Conservation (phyloP, 2,329 filamentous ascomycete genomes). For the Trichoderma polysporum region DNA sequence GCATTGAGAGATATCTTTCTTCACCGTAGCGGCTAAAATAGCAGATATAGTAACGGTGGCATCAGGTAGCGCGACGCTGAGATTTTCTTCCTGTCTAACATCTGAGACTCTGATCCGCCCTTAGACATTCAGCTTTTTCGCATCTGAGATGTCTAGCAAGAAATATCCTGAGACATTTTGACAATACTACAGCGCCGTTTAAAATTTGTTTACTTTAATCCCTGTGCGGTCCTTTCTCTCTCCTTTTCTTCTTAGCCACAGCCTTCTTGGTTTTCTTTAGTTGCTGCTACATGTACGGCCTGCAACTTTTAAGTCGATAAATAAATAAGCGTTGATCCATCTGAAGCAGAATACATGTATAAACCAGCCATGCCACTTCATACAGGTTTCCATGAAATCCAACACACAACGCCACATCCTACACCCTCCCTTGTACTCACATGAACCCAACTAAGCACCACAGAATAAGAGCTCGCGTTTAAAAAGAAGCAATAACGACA, state of each 20-base stretch:
- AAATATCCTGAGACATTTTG: background rate
- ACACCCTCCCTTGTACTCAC: background rate
- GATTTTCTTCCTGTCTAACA: background rate
- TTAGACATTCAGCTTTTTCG: constrained; percentile 1
- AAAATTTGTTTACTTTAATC: background rate
- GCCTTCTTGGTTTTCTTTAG: background rate
- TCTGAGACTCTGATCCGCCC: background rate
- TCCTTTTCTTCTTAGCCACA: background rate
- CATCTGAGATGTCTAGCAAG: background rate
- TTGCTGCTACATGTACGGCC: background rate
- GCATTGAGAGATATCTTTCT: background rate
- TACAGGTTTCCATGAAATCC: background rate
- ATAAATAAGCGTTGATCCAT: background rate
- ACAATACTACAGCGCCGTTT: background rate
- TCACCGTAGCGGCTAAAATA: background rate
- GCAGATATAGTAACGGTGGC: background rate
- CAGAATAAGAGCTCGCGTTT: background rate
- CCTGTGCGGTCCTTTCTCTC: background rate
- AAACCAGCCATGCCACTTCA: background rate
- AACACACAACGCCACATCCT: background rate
- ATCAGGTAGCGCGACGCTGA: background rate
- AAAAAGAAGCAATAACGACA: constrained; percentile 58
- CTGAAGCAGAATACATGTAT: background rate
- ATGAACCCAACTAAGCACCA: background rate
- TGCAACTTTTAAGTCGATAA: too few relatives aligned